phyloP scores from a whole-genome alignment of 2,329 filamentous ascomycete species.

The Diaporthe citri region DNA sequence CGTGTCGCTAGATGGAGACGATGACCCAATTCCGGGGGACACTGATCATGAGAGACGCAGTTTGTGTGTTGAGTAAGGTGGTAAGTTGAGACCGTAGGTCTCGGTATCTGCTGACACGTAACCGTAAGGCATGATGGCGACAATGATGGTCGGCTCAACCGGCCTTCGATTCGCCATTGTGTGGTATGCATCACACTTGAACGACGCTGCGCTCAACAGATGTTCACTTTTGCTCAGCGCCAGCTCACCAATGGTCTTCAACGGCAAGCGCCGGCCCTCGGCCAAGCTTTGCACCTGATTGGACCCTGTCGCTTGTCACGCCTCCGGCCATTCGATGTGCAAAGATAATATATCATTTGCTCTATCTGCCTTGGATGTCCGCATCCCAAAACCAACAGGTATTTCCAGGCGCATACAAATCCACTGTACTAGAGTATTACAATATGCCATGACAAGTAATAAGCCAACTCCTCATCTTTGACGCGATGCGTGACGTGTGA shows the following conservation, averaged over 20 bases:
- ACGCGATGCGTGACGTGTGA: conserved; percentile 17
- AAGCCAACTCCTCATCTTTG: conserved; percentile 15
- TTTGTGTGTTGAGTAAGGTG: not conserved
- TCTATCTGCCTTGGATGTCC: conserved; percentile 11
- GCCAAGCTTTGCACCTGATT: not conserved
- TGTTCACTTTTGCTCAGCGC: not conserved
- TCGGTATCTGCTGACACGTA: not conserved
- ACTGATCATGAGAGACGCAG: not conserved
- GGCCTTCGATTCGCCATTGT: not conserved
- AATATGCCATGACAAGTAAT: conserved; percentile 28
- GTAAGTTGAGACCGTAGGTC: not conserved
- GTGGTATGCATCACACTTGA: not conserved
- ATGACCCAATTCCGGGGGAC: not conserved
- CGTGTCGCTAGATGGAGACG: not conserved
- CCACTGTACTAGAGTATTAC: conserved; percentile 33
- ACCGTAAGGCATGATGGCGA: not conserved
- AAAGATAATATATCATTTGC: conserved; percentile 7
- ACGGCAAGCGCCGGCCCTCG: not conserved
- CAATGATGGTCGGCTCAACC: not conserved
- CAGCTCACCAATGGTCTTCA: not conserved
- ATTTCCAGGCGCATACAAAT: conserved; percentile 3
- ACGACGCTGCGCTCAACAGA: not conserved
- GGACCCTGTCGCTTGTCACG: not conserved
- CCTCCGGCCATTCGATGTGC: not conserved
- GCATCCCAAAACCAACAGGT: conserved; percentile 12